Percentiles rank a stretch among this genome's conserved stretches.
phyloP scores from a whole-genome alignment of 139 green algal genomes.

The Micractinium conductrix region DNA sequence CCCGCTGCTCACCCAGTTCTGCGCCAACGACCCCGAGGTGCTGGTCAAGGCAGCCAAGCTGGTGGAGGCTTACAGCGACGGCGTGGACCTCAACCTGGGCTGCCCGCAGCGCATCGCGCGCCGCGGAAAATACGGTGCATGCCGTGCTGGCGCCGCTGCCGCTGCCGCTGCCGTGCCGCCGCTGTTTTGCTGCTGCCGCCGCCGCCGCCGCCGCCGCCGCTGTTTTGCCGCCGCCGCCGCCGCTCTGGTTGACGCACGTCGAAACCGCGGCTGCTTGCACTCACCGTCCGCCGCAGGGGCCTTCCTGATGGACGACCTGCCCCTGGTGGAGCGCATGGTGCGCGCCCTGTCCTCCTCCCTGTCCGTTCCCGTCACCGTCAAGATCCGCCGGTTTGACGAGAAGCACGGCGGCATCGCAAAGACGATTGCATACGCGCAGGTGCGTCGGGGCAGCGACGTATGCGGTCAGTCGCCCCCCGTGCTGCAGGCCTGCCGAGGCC shows the following conservation, averaged over 20 bases:
- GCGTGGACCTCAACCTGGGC: conserved; percentile 97
- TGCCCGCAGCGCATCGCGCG: conserved; percentile 61
- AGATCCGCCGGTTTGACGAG: conserved; percentile 93
- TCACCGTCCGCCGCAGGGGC: conserved; percentile 66
- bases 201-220: no score
- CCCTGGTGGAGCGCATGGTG: conserved; percentile 73
- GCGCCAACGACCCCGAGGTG: conserved; percentile 91
- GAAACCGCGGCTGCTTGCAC: no score
- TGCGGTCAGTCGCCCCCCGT: no score
- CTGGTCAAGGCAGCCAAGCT: conserved; percentile 82
- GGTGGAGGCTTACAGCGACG: conserved; percentile 82
- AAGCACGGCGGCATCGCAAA: no score
- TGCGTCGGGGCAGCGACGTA: no score
- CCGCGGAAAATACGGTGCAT: background rate
- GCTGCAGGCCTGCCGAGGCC: no score
- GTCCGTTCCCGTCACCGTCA: conserved; percentile 76
- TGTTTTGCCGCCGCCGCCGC: no score
- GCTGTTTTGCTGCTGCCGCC: background rate
- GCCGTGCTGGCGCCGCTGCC: background rate
- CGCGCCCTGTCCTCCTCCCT: conserved; percentile 52
- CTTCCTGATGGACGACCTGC: conserved; percentile 93
- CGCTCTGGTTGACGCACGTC: no score
- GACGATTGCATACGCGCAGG: conserved; percentile 95
- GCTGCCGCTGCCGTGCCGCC: background rate
- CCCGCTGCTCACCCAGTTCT: conserved; percentile 98